Percentiles rank a stretch among this genome's conserved stretches.
Conservation (phyloP, 257 asterid genomes). For the Misopates orontium region DNA sequence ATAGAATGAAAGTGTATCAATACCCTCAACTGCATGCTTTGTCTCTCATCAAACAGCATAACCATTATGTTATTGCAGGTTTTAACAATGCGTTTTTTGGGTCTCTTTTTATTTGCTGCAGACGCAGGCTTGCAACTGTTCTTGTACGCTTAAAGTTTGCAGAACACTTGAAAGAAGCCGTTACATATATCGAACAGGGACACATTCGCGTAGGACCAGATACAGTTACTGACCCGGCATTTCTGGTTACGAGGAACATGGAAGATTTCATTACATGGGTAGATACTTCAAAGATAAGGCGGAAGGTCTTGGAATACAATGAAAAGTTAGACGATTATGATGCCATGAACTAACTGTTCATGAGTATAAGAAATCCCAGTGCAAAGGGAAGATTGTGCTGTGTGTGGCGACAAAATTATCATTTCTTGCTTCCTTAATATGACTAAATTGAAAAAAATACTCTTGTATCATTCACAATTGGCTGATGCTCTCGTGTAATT, state of each 20-base stretch:
- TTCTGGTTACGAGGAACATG: slow-evolving; percentile 85
- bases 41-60: not conserved
- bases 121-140: slow-evolving; percentile 82
- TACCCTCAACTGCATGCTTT: not conserved
- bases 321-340: slow-evolving; percentile 89
- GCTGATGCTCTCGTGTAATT: not conserved
- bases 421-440: no score
- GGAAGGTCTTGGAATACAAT: slow-evolving; percentile 82
- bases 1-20: not conserved
- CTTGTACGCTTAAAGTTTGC: slow-evolving; percentile 73
- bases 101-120: slow-evolving; percentile 30
- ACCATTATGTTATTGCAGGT: not conserved
- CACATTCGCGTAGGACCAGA: slow-evolving; percentile 97
- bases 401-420: no score
- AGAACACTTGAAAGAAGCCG: slow-evolving; percentile 87
- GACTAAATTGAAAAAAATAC: no score
- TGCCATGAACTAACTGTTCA: slow-evolving; percentile 52
- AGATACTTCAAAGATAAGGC: slow-evolving; percentile 84
- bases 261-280: slow-evolving; percentile 95
- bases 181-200: slow-evolving; percentile 91
- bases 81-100: slow-evolving; percentile 10
- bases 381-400: no score
- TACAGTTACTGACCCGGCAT: slow-evolving; percentile 78
- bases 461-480: no score
- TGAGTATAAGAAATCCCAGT: no score